These are phyloP conservation scores for Lipomyces orientalis DNA, from an alignment of 805 yeast species.

Conservation along the genomic window DNA sequence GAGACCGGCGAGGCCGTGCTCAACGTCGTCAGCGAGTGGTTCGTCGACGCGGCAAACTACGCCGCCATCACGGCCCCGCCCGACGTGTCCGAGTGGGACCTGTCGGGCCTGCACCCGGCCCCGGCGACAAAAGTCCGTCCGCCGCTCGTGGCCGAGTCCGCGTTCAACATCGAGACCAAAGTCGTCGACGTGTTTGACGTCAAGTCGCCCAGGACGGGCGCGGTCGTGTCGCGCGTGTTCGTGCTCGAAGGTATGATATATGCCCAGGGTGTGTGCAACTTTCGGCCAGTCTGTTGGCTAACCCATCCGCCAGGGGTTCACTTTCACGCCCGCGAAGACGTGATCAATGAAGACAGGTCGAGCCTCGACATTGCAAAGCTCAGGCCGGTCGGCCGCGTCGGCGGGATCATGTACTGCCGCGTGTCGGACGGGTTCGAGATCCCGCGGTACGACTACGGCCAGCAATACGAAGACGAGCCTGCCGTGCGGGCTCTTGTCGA, in stretches of 20 bases:
- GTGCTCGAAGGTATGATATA: constrained; percentile 62
- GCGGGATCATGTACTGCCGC: constrained; percentile 57
- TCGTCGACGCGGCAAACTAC: constrained; percentile 65
- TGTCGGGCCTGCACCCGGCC: constrained; percentile 55
- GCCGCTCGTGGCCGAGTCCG: constrained; percentile 65
- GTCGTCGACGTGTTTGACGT: constrained; percentile 54
- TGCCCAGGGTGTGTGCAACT: too few species aligned
- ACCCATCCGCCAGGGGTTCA: too few species aligned
- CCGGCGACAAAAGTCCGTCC: constrained; percentile 56
- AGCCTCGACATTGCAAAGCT: constrained; percentile 54
- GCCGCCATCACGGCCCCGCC: constrained; percentile 55
- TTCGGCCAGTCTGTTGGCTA: too few species aligned
- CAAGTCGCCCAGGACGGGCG: constrained; percentile 46
- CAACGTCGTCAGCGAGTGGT: constrained; percentile 67
- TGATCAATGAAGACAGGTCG: constrained; percentile 51
- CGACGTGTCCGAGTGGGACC: constrained; percentile 59
- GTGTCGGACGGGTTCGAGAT: constrained; percentile 54
- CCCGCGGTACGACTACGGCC: constrained; percentile 51
- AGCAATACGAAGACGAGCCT: constrained; percentile 30
- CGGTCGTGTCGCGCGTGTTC: constrained; percentile 48
- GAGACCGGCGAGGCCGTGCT: constrained; percentile 61
- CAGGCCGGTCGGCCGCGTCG: constrained; percentile 62
- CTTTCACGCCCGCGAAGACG: constrained; percentile 64
- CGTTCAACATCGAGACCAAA: constrained; percentile 62
- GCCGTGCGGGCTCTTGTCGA: constrained; percentile 8